phyloP scores from a whole-genome alignment of 768 basidiomycete species.

The Hemileccinum impolitum region DNA sequence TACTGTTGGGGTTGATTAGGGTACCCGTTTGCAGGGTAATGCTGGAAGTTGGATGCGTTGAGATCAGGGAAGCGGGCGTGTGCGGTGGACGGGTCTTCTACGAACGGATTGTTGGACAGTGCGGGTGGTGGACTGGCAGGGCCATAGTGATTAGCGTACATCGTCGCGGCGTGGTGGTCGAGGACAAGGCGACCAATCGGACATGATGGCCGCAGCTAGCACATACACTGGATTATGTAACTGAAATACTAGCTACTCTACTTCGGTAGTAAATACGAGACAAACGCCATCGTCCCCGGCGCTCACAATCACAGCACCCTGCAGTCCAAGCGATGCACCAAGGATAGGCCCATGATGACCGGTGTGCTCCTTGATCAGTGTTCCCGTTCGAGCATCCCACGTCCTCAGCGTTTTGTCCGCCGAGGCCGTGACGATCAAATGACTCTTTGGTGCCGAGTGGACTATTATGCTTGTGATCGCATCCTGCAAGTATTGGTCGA shows the following conservation, averaged over 20 bases:
- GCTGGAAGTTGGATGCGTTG: constrained; percentile 24
- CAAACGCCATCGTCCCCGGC: constrained; percentile 90
- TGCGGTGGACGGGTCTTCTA: constrained; percentile 46
- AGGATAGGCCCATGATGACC: constrained; percentile 82
- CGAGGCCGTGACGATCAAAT: constrained; percentile 81
- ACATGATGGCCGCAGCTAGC: not conserved
- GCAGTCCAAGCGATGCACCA: constrained; percentile 64
- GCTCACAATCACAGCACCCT: constrained; percentile 74
- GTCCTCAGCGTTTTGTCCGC: constrained; percentile 85
- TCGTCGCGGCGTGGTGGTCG: too few species aligned
- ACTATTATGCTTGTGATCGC: constrained; percentile 78
- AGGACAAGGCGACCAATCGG: not conserved
- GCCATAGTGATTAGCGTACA: constrained; percentile 44
- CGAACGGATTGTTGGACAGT: constrained; percentile 67
- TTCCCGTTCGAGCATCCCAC: constrained; percentile 90
- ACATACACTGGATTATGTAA: constrained; percentile 21
- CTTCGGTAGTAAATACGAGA: constrained; percentile 73
- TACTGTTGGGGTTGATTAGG: constrained; percentile 30
- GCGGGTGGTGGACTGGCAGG: constrained; percentile 18
- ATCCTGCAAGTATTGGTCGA: constrained; percentile 52
- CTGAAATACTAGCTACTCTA: not conserved
- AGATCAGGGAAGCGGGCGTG: constrained; percentile 66
- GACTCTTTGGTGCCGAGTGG: constrained; percentile 69
- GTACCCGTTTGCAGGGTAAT: constrained; percentile 25
- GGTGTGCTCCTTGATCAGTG: constrained; percentile 70